Evolutionary conservation across 441 rosid species (phyloP), one percentile per base, ranked within the genome.

Genomic region (Erodium moschatum): DNA sequence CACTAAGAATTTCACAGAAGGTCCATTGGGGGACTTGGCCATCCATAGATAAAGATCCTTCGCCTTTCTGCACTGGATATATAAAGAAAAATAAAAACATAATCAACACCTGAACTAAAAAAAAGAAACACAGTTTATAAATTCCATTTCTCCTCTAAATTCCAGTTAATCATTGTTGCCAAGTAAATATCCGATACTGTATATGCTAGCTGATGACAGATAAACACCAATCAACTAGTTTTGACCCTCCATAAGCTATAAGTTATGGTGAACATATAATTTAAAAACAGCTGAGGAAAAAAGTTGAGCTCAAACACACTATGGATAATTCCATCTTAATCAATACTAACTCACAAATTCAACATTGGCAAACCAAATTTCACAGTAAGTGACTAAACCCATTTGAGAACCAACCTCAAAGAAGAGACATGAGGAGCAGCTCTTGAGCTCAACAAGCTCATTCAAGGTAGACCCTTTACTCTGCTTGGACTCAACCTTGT

Each of bases 11-110:
- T 94, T 94, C 33, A 94, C 97, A 1, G 97, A 91, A 2, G 97
- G 99, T 64, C 99, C 99, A 80, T 75, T 60, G 3, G 97, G 97
- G 50, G 89, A 81, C 83, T 86, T 91, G 71, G 86, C 90, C 94
- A 94, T 94, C 99, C 97, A 94, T 40, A 91, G 54, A 74, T 94
- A 94, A 61, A 91, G 87, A 73, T 94, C 99, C 69, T 88, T 85
- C 74, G 89, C 91, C 78, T 94, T 94, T 82, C 99, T 85, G 81
- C 97, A 94, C 97, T 94, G 89, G 68, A 75, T 8, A 52, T 15
- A 31, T 38, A 16, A 1, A 58, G 7, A 40, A 56, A 71, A 52
- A 70, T 24, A 38, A 5, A 38, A 64, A 54, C 11, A 8, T 61
- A 44, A 67, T 27, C 63, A 71, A 19, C 10, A n/a, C 65, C 29